Evolutionary conservation across 768 basidiomycete species (phyloP).

Genomic region (Crassisporium funariophilum): DNA sequence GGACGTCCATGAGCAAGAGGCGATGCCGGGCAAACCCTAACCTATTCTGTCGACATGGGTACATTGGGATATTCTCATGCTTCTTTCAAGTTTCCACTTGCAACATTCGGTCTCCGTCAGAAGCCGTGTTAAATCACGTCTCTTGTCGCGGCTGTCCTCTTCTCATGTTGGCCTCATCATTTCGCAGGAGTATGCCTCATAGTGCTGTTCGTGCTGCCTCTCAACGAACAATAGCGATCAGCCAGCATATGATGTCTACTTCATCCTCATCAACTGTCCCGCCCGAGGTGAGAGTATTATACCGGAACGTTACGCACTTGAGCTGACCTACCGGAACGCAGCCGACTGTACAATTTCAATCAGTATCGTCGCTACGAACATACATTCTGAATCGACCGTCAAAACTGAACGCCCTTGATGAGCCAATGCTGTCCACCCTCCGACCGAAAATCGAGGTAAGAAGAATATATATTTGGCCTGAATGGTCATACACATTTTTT

Average conservation of each 20-base stretch:
- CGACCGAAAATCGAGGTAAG: constrained; percentile 76
- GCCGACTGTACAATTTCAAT: constrained; percentile 69
- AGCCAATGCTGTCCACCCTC: constrained; percentile 73
- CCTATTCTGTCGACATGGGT: constrained; percentile 19
- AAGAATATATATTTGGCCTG: neutral
- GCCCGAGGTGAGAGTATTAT: constrained; percentile 36
- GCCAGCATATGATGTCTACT: constrained; percentile 51
- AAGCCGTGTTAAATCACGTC: constrained; percentile 16
- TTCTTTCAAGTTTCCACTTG: constrained; percentile 7
- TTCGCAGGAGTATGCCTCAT: constrained; percentile 46
- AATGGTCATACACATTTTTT: constrained; percentile 7
- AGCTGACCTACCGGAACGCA: constrained; percentile 21
- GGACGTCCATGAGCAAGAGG: constrained; percentile 31
- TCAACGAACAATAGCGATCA: constrained; percentile 46
- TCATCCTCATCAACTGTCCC: constrained; percentile 25
- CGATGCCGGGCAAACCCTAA: constrained; percentile 30
- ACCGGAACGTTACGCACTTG: no score
- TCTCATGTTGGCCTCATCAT: constrained; percentile 33
- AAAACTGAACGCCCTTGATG: constrained; percentile 83
- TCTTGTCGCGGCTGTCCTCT: constrained; percentile 9
- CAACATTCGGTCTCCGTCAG: constrained; percentile 19
- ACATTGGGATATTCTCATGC: no score
- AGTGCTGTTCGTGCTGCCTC: constrained; percentile 35
- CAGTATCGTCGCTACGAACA: constrained; percentile 60
- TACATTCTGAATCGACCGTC: constrained; percentile 79